These are phyloP conservation scores for Amylocystis lapponica DNA, from an alignment of 768 basidiomycete genomes.

Conservation along the genomic window DNA sequence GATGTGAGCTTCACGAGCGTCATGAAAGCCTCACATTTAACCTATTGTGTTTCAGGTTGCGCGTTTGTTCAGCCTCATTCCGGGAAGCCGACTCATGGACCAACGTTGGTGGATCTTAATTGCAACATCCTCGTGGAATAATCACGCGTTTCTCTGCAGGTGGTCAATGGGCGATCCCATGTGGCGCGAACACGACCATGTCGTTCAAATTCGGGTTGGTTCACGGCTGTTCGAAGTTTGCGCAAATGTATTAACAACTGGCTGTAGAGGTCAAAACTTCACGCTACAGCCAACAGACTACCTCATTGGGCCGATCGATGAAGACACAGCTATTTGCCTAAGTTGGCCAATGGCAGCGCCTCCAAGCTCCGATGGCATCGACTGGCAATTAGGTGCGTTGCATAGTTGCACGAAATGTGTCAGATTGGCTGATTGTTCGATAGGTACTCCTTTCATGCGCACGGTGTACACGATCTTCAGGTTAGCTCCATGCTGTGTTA, in stretches of 20 bases:
- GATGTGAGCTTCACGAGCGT: conserved; percentile 42
- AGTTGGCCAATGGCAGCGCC: conserved; percentile 67
- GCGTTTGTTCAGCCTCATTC: conserved; percentile 54
- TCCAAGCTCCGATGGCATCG: conserved; percentile 68
- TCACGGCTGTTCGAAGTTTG: background rate
- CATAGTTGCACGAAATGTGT: no score
- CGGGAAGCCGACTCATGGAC: conserved; percentile 64
- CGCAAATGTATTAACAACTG: background rate
- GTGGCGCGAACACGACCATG: conserved; percentile 51
- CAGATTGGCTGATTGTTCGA: background rate
- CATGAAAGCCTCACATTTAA: conserved; percentile 1
- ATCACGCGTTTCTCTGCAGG: conserved; percentile 20
- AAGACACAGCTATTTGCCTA: conserved; percentile 62
- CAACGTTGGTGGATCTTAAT: conserved; percentile 32
- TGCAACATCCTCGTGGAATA: background rate
- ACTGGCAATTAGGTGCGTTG: conserved; percentile 69
- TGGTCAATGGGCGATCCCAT: conserved; percentile 77
- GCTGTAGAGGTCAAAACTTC: conserved; percentile 42
- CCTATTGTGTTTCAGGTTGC: conserved; percentile 43
- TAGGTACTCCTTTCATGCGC: conserved; percentile 61
- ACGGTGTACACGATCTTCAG: conserved; percentile 79
- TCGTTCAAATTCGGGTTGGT: conserved; percentile 61
- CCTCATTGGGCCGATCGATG: conserved; percentile 62
- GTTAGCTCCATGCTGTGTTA: conserved; percentile 29
- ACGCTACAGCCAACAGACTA: conserved; percentile 72